These are phyloP conservation scores for Colletotrichum caudatum DNA, from an alignment of 2,329 filamentous ascomycete genomes.

Conservation along the genomic window DNA sequence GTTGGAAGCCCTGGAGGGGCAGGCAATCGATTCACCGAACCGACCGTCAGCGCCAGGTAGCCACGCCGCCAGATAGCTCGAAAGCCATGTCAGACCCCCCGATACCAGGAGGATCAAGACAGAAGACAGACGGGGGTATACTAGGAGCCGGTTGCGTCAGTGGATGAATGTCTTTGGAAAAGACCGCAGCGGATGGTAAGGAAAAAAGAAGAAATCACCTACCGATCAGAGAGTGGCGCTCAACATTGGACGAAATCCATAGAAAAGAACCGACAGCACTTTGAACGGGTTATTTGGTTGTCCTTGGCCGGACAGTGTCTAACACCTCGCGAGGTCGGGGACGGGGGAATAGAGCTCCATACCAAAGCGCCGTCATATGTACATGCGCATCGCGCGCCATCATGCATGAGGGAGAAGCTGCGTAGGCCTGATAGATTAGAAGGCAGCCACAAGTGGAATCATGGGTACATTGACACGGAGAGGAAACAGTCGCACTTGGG, in stretches of 20 bases:
- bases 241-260: constrained; percentile 60
- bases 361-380: constrained; percentile 54
- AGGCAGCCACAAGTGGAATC: neutral
- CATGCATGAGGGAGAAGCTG: constrained; percentile 14
- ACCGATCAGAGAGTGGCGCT: constrained; percentile 64
- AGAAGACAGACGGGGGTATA: constrained; percentile 62
- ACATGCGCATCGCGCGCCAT: constrained; percentile 51
- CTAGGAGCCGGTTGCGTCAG: constrained; percentile 47
- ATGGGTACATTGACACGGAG: neutral
- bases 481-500: neutral
- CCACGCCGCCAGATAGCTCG: constrained; percentile 59
- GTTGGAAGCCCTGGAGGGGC: too few species aligned
- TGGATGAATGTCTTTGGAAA: neutral
- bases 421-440: constrained; percentile 2
- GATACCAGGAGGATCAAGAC: constrained; percentile 61
- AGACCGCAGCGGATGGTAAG: neutral
- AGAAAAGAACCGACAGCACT: constrained; percentile 63
- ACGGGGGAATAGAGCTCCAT: constrained; percentile 5
- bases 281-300: neutral
- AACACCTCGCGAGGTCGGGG: neutral
- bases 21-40: constrained; percentile 51
- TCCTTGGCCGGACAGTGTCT: neutral
- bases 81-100: constrained; percentile 55
- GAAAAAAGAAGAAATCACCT: constrained; percentile 33
- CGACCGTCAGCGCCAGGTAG: constrained; percentile 61